Conservation (phyloP, 202 grass and related monocot genomes). For the Schoenoplectus triqueter region DNA sequence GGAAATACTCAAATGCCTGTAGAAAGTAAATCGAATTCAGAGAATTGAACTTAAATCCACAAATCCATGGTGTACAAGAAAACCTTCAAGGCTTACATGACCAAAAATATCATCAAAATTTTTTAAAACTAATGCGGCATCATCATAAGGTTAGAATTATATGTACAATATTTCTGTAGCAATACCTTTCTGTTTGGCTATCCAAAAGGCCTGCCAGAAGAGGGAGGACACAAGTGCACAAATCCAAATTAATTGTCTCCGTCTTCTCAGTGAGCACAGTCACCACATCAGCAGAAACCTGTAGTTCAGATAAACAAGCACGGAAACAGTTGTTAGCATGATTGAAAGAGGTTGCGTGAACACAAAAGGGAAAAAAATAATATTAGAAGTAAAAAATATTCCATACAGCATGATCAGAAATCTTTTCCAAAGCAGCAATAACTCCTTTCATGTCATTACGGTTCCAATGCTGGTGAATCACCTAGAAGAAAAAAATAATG, state of each 20-base stretch:
- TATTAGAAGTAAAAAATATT: background rate
- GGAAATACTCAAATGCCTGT: constrained; percentile 73
- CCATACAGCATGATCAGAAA: constrained; percentile 85
- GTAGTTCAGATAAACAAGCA: constrained; percentile 42
- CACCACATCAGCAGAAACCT: constrained; percentile 92
- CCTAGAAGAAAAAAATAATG: constrained; percentile 48
- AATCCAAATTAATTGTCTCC: constrained; percentile 81
- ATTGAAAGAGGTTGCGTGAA: constrained; percentile 14
- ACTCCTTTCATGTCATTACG: constrained; percentile 89
- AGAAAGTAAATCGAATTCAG: constrained; percentile 7
- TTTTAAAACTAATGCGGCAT: background rate
- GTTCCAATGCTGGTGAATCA: constrained; percentile 90
- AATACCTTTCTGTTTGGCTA: constrained; percentile 94
- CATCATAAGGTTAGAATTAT: constrained; percentile 30
- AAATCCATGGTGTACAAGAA: background rate
- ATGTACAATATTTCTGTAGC: background rate
- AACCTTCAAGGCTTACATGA: background rate
- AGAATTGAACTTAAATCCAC: background rate
- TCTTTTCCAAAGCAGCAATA: constrained; percentile 77
- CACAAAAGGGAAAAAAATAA: constrained; percentile 20
- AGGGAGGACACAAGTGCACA: constrained; percentile 79
- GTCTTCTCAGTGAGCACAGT: constrained; percentile 76
- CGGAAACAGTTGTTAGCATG: constrained; percentile 20
- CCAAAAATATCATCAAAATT: constrained; percentile 10
- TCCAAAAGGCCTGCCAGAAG: constrained; percentile 69